These are phyloP conservation scores for Brachypodium distachyon DNA, from an alignment of 202 grass and related monocot genomes.

Conservation along the genomic window DNA sequence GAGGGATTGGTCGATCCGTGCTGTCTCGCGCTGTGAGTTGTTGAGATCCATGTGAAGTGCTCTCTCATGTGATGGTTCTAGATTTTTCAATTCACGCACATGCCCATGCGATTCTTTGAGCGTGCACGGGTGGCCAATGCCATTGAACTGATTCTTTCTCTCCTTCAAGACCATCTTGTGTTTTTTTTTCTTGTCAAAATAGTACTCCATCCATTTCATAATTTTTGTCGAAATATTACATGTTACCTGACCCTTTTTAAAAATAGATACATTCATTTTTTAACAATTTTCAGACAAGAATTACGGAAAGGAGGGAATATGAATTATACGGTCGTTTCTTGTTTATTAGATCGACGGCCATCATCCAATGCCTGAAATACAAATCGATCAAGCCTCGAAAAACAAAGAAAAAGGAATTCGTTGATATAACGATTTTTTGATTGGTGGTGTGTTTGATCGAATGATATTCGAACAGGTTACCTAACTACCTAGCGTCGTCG, in stretches of 20 bases:
- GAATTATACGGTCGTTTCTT: no score
- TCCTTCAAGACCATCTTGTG: neutral
- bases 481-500: neutral
- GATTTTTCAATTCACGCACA: slow-evolving; percentile 1
- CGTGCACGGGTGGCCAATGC: neutral
- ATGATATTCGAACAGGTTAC: no score
- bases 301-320: no score
- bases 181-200: neutral
- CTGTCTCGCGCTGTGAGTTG: slow-evolving; percentile 36
- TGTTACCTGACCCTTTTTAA: no score
- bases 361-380: neutral
- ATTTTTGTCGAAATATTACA: no score
- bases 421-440: neutral
- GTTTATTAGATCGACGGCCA: no score
- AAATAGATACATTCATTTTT: no score
- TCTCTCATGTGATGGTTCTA: neutral
- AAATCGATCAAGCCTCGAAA: neutral
- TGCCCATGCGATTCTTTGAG: neutral
- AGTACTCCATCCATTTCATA: neutral
- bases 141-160: neutral
- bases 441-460: neutral
- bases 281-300: no score
- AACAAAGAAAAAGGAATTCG: no score
- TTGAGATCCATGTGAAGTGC: neutral
- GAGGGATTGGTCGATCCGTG: neutral